Evolutionary conservation across 306 rosid genomes (phyloP), one percentile per base, ranked within the genome.

Genomic region (Citrullus mucosospermus): DNA sequence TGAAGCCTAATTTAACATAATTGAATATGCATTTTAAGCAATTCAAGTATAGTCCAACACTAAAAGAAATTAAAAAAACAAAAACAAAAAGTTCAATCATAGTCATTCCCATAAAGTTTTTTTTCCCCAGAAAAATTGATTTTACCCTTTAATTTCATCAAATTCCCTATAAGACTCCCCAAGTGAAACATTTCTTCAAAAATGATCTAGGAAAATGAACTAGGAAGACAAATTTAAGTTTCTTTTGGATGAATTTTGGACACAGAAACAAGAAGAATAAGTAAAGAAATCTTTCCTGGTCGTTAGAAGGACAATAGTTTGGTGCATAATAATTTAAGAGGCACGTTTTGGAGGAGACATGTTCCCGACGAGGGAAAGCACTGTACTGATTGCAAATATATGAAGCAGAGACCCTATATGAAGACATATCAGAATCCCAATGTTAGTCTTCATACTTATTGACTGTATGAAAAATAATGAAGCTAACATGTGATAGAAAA

Each of bases 271-370:
- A 22, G 41, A 10, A 43, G 57, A 44, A 41, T 25, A 32, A 51
- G 22, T 25, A 48, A 8, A 73, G 25, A 51, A 15, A 73, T 25
- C 12, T 51, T 51, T 18, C 3, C 44, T 30, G 36, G 73, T 75
- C 10, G 9, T 72, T 71, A 44, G 46, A 32, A 51, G n/a, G 50
- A 17, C 16, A 53, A 28, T 2, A 30, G 30, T 75, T 75, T 75
- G 25, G 61, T 30, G 32, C 63, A 70, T 8, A 50, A 74, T 41
- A 18, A 15, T 46, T 80, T 69, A 86, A 32, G 93, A 87, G 32
- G 90, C 76, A 72, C 85, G 88, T 85, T 79, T 90, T 76, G 96
- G 93, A 76, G 93, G 97, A n/a, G 89, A 86, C 97, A 90, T 92
- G 87, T 92, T 90, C 58, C 80, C 58, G 34, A 92, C 75, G 56